Conservation (phyloP, 2,329 filamentous ascomycete genomes). For the Colletotrichum endophyticum region DNA sequence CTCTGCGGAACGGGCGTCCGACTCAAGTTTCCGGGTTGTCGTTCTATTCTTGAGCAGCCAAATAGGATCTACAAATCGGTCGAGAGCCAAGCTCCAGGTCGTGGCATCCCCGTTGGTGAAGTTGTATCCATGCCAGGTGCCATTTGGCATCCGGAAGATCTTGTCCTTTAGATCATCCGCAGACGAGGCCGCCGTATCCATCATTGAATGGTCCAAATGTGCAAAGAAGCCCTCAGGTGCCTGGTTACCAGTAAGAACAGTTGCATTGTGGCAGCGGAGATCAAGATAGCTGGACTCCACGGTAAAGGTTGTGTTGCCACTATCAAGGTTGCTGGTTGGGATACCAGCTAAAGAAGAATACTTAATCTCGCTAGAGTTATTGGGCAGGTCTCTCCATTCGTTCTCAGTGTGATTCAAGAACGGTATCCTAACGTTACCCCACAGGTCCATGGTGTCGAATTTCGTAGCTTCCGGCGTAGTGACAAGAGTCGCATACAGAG, state of each 20-base stretch:
- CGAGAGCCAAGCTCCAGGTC: neutral
- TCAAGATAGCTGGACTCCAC: conserved; percentile 5
- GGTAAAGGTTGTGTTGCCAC: neutral
- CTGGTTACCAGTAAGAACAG: neutral
- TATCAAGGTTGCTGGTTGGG: neutral
- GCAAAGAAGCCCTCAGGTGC: neutral
- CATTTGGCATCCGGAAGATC: neutral
- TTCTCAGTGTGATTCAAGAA: neutral
- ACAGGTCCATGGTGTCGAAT: conserved; percentile 24
- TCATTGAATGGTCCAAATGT: neutral
- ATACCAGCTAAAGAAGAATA: conserved; percentile 4
- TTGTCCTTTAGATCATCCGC: neutral
- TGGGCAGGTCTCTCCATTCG: neutral
- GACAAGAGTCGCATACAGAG: conserved; percentile 20
- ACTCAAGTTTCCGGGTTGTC: neutral
- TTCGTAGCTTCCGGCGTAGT: conserved; percentile 24
- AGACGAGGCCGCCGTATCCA: neutral
- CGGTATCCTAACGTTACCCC: conserved; percentile 32
- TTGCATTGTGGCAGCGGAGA: neutral
- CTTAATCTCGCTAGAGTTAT: neutral
- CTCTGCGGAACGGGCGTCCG: neutral
- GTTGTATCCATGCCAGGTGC: neutral
- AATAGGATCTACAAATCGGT: neutral
- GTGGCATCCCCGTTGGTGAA: neutral
- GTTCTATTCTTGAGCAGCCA: neutral